Evolutionary conservation across 306 rosid genomes (phyloP).

Genomic region (Rosa rugosa): DNA sequence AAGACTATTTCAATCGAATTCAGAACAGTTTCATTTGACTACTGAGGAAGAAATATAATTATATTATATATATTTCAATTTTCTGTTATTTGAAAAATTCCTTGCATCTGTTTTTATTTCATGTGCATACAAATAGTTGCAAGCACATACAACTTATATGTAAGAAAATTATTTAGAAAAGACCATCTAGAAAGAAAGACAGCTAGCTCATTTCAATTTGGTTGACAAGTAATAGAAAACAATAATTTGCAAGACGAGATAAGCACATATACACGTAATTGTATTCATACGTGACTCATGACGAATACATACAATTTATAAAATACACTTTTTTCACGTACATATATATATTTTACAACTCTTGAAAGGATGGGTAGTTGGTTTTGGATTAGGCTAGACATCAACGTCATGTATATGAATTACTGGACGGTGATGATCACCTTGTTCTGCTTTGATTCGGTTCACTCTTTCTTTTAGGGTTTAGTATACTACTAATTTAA

Average conservation of each 20-base stretch:
- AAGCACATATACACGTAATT: not conserved
- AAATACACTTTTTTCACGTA: not conserved
- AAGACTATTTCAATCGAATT: conserved; percentile 10
- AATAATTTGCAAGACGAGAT: not conserved
- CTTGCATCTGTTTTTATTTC: not conserved
- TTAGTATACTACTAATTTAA: not conserved
- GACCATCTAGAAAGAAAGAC: conserved; percentile 20
- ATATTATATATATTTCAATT: not conserved
- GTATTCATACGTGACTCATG: not conserved
- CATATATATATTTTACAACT: too few species aligned
- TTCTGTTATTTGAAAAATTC: not conserved
- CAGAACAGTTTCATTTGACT: not conserved
- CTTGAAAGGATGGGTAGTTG: too few species aligned
- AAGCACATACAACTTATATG: not conserved
- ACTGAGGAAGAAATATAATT: not conserved
- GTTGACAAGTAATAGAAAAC: not conserved
- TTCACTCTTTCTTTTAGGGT: not conserved
- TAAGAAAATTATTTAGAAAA: not conserved
- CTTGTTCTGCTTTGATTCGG: not conserved
- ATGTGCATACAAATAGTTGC: not conserved
- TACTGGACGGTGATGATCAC: not conserved
- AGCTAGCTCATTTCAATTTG: not conserved
- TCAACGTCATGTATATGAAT: not conserved
- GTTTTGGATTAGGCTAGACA: not conserved
- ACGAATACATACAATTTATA: not conserved